Conservation (phyloP, 768 basidiomycete species). For the Zangia roseola region DNA sequence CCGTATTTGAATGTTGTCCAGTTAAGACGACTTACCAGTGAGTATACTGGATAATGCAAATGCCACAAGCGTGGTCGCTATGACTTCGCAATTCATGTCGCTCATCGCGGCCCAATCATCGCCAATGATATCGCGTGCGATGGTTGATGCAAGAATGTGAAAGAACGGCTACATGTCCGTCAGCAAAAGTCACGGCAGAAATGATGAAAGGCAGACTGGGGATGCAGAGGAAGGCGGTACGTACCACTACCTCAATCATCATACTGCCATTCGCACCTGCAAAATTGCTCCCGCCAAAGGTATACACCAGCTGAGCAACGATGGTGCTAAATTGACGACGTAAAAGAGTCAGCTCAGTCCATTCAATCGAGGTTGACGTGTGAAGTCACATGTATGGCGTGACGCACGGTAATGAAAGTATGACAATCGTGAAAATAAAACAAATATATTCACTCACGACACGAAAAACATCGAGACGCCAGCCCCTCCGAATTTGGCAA, state of each 20-base stretch:
- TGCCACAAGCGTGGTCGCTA: constrained; percentile 91
- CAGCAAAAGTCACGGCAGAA: background rate
- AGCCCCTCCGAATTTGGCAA: constrained; percentile 76
- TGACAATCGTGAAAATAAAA: background rate
- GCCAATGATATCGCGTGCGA: constrained; percentile 56
- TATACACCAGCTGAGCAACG: constrained; percentile 81
- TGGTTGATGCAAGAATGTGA: constrained; percentile 82
- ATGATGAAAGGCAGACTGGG: background rate
- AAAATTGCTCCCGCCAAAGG: constrained; percentile 85
- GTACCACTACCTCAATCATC: constrained; percentile 98
- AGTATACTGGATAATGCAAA: constrained; percentile 85
- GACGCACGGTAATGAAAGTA: constrained; percentile 5
- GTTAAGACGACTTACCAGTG: constrained; percentile 56
- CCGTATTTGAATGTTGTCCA: no score
- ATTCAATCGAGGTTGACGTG: background rate
- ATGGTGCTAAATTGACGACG: constrained; percentile 48
- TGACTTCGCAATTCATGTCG: constrained; percentile 61
- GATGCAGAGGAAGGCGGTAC: constrained; percentile 28
- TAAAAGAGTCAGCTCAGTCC: background rate
- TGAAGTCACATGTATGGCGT: no score
- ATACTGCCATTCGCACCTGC: constrained; percentile 89
- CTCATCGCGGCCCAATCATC: constrained; percentile 40
- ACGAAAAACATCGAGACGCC: constrained; percentile 97
- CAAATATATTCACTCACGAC: constrained; percentile 44
- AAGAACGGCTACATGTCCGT: constrained; percentile 74